Evolutionary conservation across 805 yeast species (phyloP), one percentile per base, ranked within the genome.

Genomic region (Lipomyces sp.): DNA sequence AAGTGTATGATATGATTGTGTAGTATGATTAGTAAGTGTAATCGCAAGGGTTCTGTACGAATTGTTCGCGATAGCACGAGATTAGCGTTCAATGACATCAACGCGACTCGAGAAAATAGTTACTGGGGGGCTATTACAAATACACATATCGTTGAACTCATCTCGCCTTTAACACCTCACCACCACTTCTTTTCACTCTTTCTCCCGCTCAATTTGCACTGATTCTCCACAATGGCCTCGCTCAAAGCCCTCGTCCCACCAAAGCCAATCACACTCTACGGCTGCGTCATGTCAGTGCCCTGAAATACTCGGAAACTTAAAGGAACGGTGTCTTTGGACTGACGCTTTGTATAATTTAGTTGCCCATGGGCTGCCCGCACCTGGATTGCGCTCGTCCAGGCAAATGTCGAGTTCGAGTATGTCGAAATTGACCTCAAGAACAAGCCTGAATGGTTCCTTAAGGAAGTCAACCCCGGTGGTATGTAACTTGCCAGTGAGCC

Each of bases 331-430:
- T 8, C 10, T 11, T 10, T 13, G 8, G 11, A 37, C 48, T 34
- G 30, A 24, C 63, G 10, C 5, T 50, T 11, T 50, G 2, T 13
- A 42, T 30, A 24, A 13, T 51, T 29, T 33, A 67, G 66, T 42
- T 74, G 76, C 60, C 76, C 76, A 2, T 74, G 74, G 73, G 76
- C 76, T 11, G 73, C 73, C 32, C 71, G 76, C 34, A 71, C 76
- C 29, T 74, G 75, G 76, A 64, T 73, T 45, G 76, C 74, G 6
- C 70, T 74, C 51, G 66, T 67, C 53, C 65, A 60, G 55, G 74
- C 73, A n/a, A 73, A 71, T 33, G 75, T 69, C 55, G 65, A 73
- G 61, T 74, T 65, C 61, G 75, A 73, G 65, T 66, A 59, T 59
- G 64, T 71, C 60, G 74, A 70, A 58, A 72, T 74, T 39, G 75